phyloP scores from a whole-genome alignment of 2,329 filamentous ascomycete species.

The Hypomyces perniciosus region DNA sequence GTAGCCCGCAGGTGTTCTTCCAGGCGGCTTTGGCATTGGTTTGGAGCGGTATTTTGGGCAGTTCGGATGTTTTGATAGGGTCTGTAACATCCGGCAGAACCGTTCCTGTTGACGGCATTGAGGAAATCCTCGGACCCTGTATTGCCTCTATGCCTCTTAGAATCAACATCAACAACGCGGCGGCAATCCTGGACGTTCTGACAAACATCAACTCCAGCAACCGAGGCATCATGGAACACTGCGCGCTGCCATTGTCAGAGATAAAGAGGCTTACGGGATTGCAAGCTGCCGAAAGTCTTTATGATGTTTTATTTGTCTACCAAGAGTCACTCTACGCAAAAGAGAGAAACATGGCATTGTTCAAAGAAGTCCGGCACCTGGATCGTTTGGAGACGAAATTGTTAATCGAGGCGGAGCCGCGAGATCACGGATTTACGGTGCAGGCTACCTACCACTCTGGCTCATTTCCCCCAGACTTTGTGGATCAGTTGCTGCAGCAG shows the following conservation, averaged over 20 bases:
- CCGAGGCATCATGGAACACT: conserved; percentile 58
- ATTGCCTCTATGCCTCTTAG: conserved; percentile 70
- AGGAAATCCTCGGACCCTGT: conserved; percentile 72
- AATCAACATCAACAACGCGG: conserved; percentile 48
- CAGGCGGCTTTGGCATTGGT: conserved; percentile 66
- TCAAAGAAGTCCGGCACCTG: conserved; percentile 52
- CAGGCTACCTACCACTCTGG: conserved; percentile 44
- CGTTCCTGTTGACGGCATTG: conserved; percentile 62
- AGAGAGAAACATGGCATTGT: conserved; percentile 23
- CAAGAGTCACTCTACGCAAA: conserved; percentile 60
- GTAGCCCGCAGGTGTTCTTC: conserved; percentile 66
- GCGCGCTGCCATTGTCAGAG: conserved; percentile 57
- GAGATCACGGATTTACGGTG: conserved; percentile 32
- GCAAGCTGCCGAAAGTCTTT: conserved; percentile 53
- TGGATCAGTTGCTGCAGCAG: conserved; percentile 53
- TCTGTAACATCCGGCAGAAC: conserved; percentile 78
- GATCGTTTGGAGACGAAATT: conserved; percentile 74
- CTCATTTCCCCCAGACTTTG: conserved; percentile 48
- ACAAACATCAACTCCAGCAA: conserved; percentile 59
- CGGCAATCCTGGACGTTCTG: conserved; percentile 55
- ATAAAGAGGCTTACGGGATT: conserved; percentile 59
- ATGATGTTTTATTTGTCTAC: conserved; percentile 77
- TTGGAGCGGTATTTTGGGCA: conserved; percentile 58
- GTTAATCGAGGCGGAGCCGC: conserved; percentile 70
- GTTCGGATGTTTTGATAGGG: conserved; percentile 64